Percentiles rank a stretch among this genome's conserved stretches.
phyloP scores from a whole-genome alignment of 495 filamentous ascomycete species.

The Cercophora sp. region DNA sequence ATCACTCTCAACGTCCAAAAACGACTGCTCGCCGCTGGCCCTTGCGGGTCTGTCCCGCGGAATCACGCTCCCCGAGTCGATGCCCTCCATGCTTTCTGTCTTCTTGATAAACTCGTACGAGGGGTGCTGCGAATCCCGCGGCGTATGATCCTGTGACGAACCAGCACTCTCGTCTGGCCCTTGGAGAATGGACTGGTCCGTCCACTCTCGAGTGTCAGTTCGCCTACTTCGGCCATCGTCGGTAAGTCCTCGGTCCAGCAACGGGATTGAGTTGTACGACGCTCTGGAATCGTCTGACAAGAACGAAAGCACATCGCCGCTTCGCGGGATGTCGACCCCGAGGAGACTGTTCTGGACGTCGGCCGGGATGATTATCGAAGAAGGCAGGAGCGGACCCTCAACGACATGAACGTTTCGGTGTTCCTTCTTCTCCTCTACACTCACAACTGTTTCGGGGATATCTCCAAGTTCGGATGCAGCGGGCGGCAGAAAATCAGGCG shows the following conservation, averaged over 20 bases:
- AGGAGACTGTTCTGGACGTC: slow-evolving; percentile 21
- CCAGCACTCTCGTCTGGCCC: slow-evolving; percentile 27
- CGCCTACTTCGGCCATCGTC: slow-evolving; percentile 47
- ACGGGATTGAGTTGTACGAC: slow-evolving; percentile 73
- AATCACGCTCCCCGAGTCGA: slow-evolving; percentile 24
- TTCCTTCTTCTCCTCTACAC: slow-evolving; percentile 40
- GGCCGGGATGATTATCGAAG: slow-evolving; percentile 22
- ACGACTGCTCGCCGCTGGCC: slow-evolving; percentile 50
- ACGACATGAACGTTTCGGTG: slow-evolving; percentile 45
- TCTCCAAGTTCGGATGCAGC: slow-evolving; percentile 17
- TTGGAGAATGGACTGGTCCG: slow-evolving; percentile 41
- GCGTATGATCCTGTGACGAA: slow-evolving; percentile 26
- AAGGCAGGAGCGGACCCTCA: slow-evolving; percentile 24
- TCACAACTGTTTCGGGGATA: slow-evolving; percentile 10
- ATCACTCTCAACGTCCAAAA: slow-evolving; percentile 65
- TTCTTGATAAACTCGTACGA: slow-evolving; percentile 49
- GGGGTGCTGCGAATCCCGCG: slow-evolving; percentile 33
- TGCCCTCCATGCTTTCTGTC: slow-evolving; percentile 41
- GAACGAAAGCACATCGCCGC: slow-evolving; percentile 40
- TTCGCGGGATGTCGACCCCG: slow-evolving; percentile 13
- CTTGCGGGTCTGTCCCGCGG: slow-evolving; percentile 6
- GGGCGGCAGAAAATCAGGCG: slow-evolving; percentile 10
- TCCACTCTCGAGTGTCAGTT: slow-evolving; percentile 40
- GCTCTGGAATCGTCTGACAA: slow-evolving; percentile 45
- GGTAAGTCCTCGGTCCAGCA: slow-evolving; percentile 69